Evolutionary conservation across 148 eudicot genomes (phyloP).

Genomic region (Linanthus parryae): DNA sequence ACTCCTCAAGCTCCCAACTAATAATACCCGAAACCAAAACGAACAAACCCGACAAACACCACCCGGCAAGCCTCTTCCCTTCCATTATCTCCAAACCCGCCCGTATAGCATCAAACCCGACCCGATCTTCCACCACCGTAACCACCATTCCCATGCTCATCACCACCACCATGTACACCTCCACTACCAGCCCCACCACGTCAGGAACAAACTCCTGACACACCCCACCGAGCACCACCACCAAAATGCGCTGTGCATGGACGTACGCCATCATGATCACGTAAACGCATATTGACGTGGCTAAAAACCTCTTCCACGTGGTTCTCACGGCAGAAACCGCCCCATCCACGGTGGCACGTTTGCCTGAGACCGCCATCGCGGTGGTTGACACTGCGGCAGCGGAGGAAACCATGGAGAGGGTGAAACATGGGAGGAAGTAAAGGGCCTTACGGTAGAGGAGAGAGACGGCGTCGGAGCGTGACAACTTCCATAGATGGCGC

Average conservation of each 20-base stretch:
- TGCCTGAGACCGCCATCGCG: background rate
- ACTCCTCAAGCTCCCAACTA: slow-evolving; percentile 13
- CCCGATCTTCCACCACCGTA: background rate
- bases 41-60: slow-evolving; percentile 1
- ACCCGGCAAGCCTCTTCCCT: slow-evolving; percentile 1
- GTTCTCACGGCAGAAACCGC: background rate
- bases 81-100: background rate
- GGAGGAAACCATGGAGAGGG: background rate
- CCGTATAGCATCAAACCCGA: background rate
- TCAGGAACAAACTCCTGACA: background rate
- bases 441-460: slow-evolving; percentile 7
- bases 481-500: slow-evolving; percentile 5
- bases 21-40: slow-evolving; percentile 10
- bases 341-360: background rate
- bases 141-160: slow-evolving; percentile 1
- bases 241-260: background rate
- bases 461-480: slow-evolving; percentile 3
- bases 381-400: background rate
- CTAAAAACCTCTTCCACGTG: background rate
- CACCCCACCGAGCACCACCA: background rate
- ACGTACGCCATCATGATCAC: background rate
- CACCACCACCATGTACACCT: slow-evolving; percentile 2
- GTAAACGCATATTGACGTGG: slow-evolving; percentile 4
- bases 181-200: background rate
- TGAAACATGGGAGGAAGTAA: slow-evolving; percentile 1